A percentile compares a stretch with the other conserved stretches of the same genome.
These are phyloP conservation scores for Linanthus parryae DNA, from an alignment of 148 eudicot species.

Conservation along the genomic window DNA sequence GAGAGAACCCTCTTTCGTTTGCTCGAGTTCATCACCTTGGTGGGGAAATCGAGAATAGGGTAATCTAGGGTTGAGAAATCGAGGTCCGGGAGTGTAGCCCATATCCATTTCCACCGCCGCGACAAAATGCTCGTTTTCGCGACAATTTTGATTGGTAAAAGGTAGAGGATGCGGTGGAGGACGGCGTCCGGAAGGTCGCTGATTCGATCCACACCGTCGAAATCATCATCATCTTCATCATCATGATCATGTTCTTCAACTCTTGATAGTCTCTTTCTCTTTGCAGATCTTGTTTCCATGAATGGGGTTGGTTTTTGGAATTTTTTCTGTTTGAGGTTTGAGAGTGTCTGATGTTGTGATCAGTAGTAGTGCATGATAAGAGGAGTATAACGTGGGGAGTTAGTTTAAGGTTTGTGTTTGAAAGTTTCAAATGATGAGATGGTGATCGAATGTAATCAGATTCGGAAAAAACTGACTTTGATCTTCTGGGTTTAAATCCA, in stretches of 20 bases:
- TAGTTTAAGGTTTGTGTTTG: too few relatives aligned
- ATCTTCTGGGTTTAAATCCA: too few relatives aligned
- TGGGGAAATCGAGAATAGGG: neutral
- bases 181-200: conserved; percentile 56
- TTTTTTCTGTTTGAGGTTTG: too few relatives aligned
- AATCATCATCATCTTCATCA: neutral
- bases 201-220: conserved; percentile 24
- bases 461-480: too few relatives aligned
- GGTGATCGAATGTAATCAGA: too few relatives aligned
- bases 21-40: neutral
- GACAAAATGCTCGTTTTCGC: conserved; percentile 44
- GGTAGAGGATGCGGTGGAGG: conserved; percentile 39
- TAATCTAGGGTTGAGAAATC: conserved; percentile 36
- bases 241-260: neutral
- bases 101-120: conserved; percentile 37
- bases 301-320: too few relatives aligned
- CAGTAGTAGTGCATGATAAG: too few relatives aligned
- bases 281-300: conserved; percentile 71
- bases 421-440: too few relatives aligned
- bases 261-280: conserved; percentile 28
- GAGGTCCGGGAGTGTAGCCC: conserved; percentile 59
- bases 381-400: too few relatives aligned
- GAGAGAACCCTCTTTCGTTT: conserved; percentile 7
- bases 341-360: too few relatives aligned
- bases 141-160: conserved; percentile 39